These are phyloP conservation scores for Boletus huronensis DNA, from an alignment of 768 basidiomycete genomes.

Conservation along the genomic window DNA sequence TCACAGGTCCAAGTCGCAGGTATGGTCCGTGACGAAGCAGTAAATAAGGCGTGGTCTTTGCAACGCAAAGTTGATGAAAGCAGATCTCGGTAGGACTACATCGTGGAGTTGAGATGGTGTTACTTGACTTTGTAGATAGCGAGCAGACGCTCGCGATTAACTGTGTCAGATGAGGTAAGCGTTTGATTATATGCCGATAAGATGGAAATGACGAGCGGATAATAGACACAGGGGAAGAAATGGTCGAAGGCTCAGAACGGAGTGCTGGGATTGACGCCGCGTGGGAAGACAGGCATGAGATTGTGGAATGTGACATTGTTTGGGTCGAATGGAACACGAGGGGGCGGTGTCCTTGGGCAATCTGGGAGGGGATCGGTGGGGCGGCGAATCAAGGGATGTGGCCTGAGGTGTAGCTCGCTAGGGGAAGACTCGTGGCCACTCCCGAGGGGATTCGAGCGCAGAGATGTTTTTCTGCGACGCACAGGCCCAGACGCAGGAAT, in stretches of 20 bases:
- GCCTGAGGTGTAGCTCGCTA: slow-evolving; percentile 14
- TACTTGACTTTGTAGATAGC: slow-evolving; percentile 20
- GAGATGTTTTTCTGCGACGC: slow-evolving; percentile 53
- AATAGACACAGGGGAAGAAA: slow-evolving; percentile 2
- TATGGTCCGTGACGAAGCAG: slow-evolving; percentile 30
- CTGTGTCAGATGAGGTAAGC: slow-evolving; percentile 26
- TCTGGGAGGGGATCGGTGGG: slow-evolving; percentile 14
- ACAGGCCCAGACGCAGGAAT: slow-evolving; percentile 47
- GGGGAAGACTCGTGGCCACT: slow-evolving; percentile 20
- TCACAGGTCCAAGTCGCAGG: slow-evolving; percentile 28
- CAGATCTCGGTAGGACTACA: slow-evolving; percentile 29
- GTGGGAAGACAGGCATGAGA: slow-evolving; percentile 58
- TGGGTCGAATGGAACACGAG: slow-evolving; percentile 41
- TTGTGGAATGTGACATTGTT: slow-evolving; percentile 51
- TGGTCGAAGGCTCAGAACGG: slow-evolving; percentile 9
- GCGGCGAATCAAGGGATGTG: slow-evolving; percentile 31
- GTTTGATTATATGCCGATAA: slow-evolving; percentile 32
- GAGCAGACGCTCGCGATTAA: slow-evolving; percentile 26
- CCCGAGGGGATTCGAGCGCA: slow-evolving; percentile 47
- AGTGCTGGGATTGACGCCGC: slow-evolving; percentile 14
- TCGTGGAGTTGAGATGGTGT: slow-evolving; percentile 25
- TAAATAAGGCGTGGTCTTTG: slow-evolving; percentile 19
- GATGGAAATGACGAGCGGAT: slow-evolving; percentile 16
- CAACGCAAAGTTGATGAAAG: slow-evolving; percentile 12
- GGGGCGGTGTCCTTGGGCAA: slow-evolving; percentile 34